These are phyloP conservation scores for Chrysopogon serrulatus DNA, from an alignment of 176 grass and related monocot species.

Conservation along the genomic window DNA sequence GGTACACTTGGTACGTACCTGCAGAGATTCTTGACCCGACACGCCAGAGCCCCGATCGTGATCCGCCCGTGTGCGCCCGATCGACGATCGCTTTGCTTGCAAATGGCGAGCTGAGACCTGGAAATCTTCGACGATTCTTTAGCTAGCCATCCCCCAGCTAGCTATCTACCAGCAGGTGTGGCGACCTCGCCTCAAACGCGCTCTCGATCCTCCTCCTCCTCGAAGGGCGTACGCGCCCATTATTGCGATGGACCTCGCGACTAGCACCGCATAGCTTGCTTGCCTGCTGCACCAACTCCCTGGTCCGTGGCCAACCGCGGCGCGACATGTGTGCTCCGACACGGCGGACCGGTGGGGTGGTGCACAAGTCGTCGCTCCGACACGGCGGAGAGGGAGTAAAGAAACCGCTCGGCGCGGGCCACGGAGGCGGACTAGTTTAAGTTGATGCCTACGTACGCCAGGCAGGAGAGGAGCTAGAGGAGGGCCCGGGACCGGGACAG, in stretches of 20 bases:
- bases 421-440: neutral
- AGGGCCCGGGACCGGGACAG: neutral
- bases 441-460: neutral
- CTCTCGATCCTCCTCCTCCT: neutral
- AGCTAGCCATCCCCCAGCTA: too few relatives aligned
- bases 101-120: neutral
- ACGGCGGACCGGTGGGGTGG: neutral
- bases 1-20: neutral
- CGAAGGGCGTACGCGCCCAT: neutral
- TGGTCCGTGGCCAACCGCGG: neutral
- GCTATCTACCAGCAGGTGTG: neutral
- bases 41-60: too few relatives aligned
- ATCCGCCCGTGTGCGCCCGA: neutral
- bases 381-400: constrained; percentile 4
- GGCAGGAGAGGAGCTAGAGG: too few relatives aligned
- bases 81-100: neutral
- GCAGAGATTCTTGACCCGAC: neutral
- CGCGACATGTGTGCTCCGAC: constrained; percentile 16
- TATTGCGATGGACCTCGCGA: neutral
- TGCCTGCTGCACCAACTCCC: neutral
- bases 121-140: neutral
- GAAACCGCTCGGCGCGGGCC: neutral
- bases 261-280: neutral
- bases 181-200: neutral
- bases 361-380: neutral